Percentiles rank a stretch among this genome's conserved stretches.
Conservation (phyloP, 768 basidiomycete genomes). For the Suillus occidentalis region DNA sequence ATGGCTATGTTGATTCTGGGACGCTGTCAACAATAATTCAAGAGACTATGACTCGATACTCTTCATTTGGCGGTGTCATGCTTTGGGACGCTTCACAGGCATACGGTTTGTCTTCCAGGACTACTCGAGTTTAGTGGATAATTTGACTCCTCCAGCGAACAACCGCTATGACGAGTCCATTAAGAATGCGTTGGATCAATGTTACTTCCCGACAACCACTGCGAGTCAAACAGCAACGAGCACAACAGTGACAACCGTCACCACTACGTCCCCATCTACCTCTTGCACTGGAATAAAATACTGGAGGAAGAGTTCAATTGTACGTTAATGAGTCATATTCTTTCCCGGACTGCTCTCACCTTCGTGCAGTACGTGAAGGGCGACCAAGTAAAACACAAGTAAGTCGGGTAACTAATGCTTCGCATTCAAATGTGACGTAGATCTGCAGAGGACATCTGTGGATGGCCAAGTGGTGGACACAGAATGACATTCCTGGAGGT, state of each 20-base stretch:
- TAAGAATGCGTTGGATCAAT: constrained; percentile 44
- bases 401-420: constrained; percentile 16
- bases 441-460: constrained; percentile 30
- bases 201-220: constrained; percentile 14
- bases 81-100: constrained; percentile 49
- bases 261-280: constrained; percentile 12
- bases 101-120: constrained; percentile 17
- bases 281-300: constrained; percentile 22
- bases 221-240: constrained; percentile 17
- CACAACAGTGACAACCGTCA: constrained; percentile 16
- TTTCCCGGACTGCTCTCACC: constrained; percentile 50
- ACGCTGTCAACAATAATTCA: constrained; percentile 34
- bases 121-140: no score
- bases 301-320: constrained; percentile 10
- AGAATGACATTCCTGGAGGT: constrained; percentile 52
- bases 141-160: constrained; percentile 40
- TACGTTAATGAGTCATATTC: constrained; percentile 25
- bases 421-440: constrained; percentile 7
- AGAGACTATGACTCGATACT: constrained; percentile 37
- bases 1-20: constrained; percentile 35
- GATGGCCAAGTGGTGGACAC: constrained; percentile 65
- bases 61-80: constrained; percentile 48
- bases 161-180: constrained; percentile 59
- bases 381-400: constrained; percentile 51
- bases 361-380: constrained; percentile 58